These are phyloP conservation scores for Poteriospumella lacustris DNA, from an alignment of 108 stramenopile genomes.

Conservation along the genomic window DNA sequence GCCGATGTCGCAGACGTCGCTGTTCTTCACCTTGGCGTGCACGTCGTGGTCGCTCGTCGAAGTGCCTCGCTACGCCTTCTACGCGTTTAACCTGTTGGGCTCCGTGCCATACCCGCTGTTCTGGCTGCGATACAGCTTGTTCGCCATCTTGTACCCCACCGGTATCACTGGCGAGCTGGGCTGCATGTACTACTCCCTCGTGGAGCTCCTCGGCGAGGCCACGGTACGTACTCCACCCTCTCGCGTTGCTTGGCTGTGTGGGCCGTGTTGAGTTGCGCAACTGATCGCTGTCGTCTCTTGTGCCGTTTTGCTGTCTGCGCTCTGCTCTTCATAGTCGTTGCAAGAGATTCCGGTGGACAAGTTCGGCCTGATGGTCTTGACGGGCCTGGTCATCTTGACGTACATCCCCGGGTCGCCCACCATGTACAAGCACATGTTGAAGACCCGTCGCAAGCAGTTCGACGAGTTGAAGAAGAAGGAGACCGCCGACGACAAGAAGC, in stretches of 20 bases:
- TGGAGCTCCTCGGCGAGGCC: too few relatives aligned
- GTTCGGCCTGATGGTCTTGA: not conserved
- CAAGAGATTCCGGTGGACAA: not conserved
- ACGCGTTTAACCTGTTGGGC: conserved; percentile 67
- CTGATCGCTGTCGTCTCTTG: too few relatives aligned
- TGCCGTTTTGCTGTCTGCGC: too few relatives aligned
- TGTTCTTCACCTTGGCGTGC: not conserved
- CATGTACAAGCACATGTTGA: conserved; percentile 27
- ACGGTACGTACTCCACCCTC: too few relatives aligned
- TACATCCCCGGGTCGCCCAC: conserved; percentile 25
- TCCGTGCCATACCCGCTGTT: conserved; percentile 72
- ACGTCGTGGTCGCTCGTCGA: conserved; percentile 75
- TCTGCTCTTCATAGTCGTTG: too few relatives aligned
- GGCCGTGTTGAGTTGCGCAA: too few relatives aligned
- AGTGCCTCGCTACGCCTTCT: conserved; percentile 90
- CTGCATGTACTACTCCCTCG: conserved; percentile 24
- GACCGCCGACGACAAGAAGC: too few relatives aligned
- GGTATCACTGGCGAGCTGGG: conserved; percentile 30
- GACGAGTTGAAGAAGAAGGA: too few relatives aligned
- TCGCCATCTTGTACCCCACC: conserved; percentile 11
- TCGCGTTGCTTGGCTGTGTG: too few relatives aligned
- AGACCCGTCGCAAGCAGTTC: conserved; percentile 24
- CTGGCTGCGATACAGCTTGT: conserved; percentile 75
- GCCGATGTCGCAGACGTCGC: conserved; percentile 51
- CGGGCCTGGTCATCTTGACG: not conserved